Base-by-base conservation (phyloP, 1,284 basidiomycete species). In the Salmacisia buchloeana region DNA sequence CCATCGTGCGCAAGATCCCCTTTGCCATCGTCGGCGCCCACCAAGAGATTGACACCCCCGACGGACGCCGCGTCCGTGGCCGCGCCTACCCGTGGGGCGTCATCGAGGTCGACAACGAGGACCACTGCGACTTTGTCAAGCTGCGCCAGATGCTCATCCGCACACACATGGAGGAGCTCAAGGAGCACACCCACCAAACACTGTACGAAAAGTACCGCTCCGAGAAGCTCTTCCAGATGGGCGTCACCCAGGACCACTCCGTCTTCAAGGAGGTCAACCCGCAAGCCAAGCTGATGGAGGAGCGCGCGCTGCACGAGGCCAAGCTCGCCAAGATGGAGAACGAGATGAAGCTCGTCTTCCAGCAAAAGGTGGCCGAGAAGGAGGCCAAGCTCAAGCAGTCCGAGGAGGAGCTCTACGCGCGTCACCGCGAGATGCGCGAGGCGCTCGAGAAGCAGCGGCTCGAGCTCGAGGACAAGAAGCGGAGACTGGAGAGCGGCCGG, bases 401-500 rank as follows among this genome's bases (percentile, higher is more conserved):
- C 67, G 77, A 79, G 59, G 77, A 79, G 64, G 77, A 79, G 70
- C 69, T 79, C 41, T 79, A 79, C 59, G 75, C 76, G 29, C 74
- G 77, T 59, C 77, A 79, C 64, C 68, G 76, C 56, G 76, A 79
- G 69, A 79, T 79, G 77, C 68, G 75, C 58, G 73, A 76, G 59
- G 75, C 77, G 21, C 84, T 98, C 75, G 96, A 98, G 83, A 97
- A 94, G 84, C 94, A 98, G 82, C 87, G 92, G 73, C 79, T 85
- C 69, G 94, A 98, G 78, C 85, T 98, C 74, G 94, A 98, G 82
- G 94, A 97, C 81, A 96, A 97, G 89, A 97, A 97, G 87, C 85
- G 92, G 82, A 87, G 89, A 78, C 86, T 97, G 81, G 94, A 97
- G 84, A 90, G 87, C 74, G 94, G 72, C 41, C 65, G 70, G 34